Evolutionary conservation across 148 eudicot genomes (phyloP).

Genomic region (Heliosperma pusillum): DNA sequence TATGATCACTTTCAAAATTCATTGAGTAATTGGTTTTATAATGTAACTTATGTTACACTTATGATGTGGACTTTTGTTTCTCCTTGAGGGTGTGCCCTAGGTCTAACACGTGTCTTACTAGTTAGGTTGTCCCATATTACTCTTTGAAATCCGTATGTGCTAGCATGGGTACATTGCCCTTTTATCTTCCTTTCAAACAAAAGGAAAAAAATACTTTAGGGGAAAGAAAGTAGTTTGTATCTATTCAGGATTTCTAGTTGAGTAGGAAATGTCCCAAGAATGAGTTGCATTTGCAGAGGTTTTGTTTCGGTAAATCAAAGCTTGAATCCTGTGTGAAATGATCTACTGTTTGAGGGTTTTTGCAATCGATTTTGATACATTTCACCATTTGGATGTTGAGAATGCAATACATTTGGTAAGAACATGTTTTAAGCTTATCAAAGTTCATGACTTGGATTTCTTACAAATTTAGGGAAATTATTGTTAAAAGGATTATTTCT

Average conservation of each 20-base stretch:
- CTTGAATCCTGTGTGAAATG: background rate
- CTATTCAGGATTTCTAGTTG: too few species aligned
- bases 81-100: too few species aligned
- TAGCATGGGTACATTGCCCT: background rate
- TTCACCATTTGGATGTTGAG: constrained; percentile 1
- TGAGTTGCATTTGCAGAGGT: background rate
- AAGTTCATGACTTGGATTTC: too few species aligned
- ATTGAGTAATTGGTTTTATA: background rate
- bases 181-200: background rate
- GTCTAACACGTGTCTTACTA: too few species aligned
- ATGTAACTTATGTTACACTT: background rate
- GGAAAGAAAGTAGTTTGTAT: background rate
- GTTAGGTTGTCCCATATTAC: too few species aligned
- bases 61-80: too few species aligned
- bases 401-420: background rate
- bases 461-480: too few species aligned
- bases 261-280: background rate
- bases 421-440: background rate
- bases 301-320: too few species aligned
- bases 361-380: background rate
- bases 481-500: too few species aligned
- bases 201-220: too few species aligned
- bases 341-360: background rate
- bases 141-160: too few species aligned
- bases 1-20: too few species aligned